Evolutionary conservation across 192 early-diverging fungal genomes (phyloP), one percentile per base, ranked within the genome.

Genomic region (Podila verticillata): DNA sequence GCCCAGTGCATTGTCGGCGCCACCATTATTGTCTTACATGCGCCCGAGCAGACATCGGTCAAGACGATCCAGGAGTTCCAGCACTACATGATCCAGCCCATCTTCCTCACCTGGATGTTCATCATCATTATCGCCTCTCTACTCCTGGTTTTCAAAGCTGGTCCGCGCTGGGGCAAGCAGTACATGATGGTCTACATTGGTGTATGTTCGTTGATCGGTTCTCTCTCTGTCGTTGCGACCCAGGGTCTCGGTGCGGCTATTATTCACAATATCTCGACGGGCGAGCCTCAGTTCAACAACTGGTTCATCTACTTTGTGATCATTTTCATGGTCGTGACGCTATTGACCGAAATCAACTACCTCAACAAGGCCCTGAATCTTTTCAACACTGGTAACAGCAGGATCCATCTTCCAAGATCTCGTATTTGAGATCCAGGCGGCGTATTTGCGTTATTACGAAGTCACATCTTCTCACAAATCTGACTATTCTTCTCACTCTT

Each of bases 301-400:
- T 87, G 92, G 63, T 95, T 95, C 65, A 92, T 92, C 7, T 98
- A 94, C 68, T 82, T 96, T 54, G 93, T 98, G 56, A 88, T 92
- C 20, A 74, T 87, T 9, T 89, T 93, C 15, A 94, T 96, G 44
- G 77, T 90, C n/a, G 77, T 90, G 12, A 95, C 94, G 60, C 90
- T 95, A 39, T 78, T 96, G 31, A 92, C 94, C 9, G 95, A 98
- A 85, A 95, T 96, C 88, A 96, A 96, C 82, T 98, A 96, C 84
- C 93, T 98, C 68, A 98, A 98, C 89, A 98, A 98, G 74, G 95
- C 96, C 24, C 85, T 98, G 57, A 95, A 95, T 69, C 73, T 95
- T 60, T 98, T 96, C 82, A 93, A 93, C 44, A 98, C 96, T 30
- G 74, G 74, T 78, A 78, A 44, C 39, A 44, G 17, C 39, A 44